These are phyloP conservation scores for Penicillium aurantiogriseum DNA, from an alignment of 2,329 filamentous ascomycete species.

Conservation along the genomic window DNA sequence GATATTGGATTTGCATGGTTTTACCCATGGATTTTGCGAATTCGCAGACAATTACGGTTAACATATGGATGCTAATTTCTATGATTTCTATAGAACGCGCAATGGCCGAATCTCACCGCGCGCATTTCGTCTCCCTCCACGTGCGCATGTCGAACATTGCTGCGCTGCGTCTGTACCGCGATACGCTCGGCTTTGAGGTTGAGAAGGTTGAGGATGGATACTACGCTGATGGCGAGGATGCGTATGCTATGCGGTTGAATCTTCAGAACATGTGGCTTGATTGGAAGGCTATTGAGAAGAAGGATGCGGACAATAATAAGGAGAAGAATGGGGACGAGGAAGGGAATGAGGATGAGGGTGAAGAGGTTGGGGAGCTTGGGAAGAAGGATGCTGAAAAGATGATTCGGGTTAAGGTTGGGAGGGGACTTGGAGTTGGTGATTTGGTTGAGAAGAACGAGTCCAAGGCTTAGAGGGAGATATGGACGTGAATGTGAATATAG, in stretches of 20 bases:
- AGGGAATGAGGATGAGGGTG: constrained; percentile 60
- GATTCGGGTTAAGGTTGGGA: constrained; percentile 82
- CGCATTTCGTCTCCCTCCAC: constrained; percentile 91
- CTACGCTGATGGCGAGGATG: constrained; percentile 96
- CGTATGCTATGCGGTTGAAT: constrained; percentile 89
- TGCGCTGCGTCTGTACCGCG: constrained; percentile 86
- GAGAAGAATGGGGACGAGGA: constrained; percentile 30
- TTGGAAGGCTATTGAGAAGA: constrained; percentile 47
- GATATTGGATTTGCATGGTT: neutral
- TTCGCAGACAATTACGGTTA: neutral
- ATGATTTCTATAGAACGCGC: constrained; percentile 65
- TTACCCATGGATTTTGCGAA: neutral
- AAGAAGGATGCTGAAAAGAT: constrained; percentile 59
- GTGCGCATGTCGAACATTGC: constrained; percentile 92
- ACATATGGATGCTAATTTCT: neutral
- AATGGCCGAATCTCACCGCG: constrained; percentile 93
- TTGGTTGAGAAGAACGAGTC: constrained; percentile 51
- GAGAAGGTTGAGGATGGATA: constrained; percentile 60
- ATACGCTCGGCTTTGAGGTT: constrained; percentile 84
- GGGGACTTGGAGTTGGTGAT: constrained; percentile 71
- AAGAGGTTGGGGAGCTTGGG: constrained; percentile 66
- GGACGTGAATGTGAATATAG: neutral
- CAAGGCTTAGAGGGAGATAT: constrained; percentile 4
- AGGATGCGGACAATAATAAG: constrained; percentile 36
- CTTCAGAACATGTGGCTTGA: constrained; percentile 54